Evolutionary conservation across 352 stramenopile species (phyloP), one percentile per base, ranked within the genome.

Genomic region (Phytophthora podocarpi): DNA sequence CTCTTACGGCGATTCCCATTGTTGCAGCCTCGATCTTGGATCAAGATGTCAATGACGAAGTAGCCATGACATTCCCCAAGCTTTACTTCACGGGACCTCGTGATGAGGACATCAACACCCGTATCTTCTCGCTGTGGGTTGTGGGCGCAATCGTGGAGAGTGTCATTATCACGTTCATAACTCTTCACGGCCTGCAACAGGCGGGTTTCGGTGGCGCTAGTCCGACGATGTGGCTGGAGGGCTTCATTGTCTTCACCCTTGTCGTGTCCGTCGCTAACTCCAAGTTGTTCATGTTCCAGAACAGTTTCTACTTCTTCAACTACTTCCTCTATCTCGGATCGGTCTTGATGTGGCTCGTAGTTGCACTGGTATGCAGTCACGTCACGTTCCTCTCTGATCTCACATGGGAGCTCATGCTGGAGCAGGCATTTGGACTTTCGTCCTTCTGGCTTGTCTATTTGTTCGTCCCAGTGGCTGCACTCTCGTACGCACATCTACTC

Each of bases 281-380:
- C 12, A 95, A 95, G 72, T 67, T 95, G 49, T 77, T 89, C 58
- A 74, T 93, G 42, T 88, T 82, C 56, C 86, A 95, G 37, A 87
- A 93, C 56, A 87, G 79, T 49, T 95, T 91, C 27, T 55, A 82
- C 40, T 59, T 51, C 27, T 63, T 93, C 57, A 93, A 93, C 58
- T 78, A 90, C 43, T 35, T 90, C 8, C 43, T 89, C 9, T 91
- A 86, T 52, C 46, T 66, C 28, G 82, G 82, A 6, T 95, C 80
- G 2, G 57, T 93, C 10, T n/a, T 61, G 8, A 43, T 88, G 16
- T 95, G 84, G 83, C 18, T 93, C 9, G 32, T 87, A 0, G 71
- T 91, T 11, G 82, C 78, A 4, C 74, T 77, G 28, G 72, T 90
- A 1, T 80, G 84, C 3, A 78, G 77, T 7, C 67, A 86, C 46